Evolutionary conservation across 306 rosid genomes (phyloP).

Genomic region (Cicer chorassanicum): DNA sequence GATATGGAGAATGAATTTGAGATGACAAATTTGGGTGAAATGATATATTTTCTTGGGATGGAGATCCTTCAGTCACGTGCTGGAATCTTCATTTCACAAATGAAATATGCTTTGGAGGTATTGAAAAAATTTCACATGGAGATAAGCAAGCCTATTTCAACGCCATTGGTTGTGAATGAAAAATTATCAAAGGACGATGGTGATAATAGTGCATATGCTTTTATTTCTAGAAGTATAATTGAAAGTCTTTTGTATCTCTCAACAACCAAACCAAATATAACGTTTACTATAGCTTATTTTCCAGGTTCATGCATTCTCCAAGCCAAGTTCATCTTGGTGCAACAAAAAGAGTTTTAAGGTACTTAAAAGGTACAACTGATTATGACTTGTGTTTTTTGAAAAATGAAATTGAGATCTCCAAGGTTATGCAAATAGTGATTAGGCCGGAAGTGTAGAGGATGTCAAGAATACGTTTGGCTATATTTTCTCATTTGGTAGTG

Average conservation of each 20-base stretch:
- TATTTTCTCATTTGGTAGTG: no score
- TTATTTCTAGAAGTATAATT: not conserved
- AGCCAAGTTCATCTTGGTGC: not conserved
- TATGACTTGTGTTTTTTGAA: not conserved
- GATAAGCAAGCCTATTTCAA: not conserved
- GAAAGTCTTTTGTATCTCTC: not conserved
- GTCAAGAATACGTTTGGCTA: not conserved
- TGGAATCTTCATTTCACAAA: not conserved
- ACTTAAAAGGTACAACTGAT: not conserved
- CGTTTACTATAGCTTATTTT: not conserved
- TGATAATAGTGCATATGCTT: not conserved
- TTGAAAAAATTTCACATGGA: not conserved
- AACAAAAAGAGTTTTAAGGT: not conserved
- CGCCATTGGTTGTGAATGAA: not conserved
- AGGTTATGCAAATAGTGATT: not conserved
- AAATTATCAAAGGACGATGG: not conserved
- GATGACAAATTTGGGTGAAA: not conserved
- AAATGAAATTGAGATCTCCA: not conserved
- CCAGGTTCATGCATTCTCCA: conserved; percentile 1
- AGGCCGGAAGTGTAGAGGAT: not conserved
- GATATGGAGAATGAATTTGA: not conserved
- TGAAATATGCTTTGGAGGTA: not conserved
- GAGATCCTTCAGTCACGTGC: not conserved
- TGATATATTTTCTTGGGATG: not conserved
- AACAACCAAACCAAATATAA: not conserved